Evolutionary conservation across 2,329 filamentous ascomycete species (phyloP).

Genomic region (Chaetoscypha palmicola): DNA sequence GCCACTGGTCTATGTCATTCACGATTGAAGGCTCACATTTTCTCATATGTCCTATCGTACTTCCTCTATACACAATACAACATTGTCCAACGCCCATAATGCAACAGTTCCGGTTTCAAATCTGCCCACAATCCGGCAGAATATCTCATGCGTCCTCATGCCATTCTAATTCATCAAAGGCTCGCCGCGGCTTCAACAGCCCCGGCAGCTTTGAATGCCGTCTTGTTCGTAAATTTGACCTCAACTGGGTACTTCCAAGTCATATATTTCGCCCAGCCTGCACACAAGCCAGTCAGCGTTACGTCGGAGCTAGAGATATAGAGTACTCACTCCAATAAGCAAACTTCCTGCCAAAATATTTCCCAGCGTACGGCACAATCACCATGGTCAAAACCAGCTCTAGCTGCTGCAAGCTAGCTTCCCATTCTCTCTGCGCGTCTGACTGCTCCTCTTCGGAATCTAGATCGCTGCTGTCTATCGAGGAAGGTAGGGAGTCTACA

Average conservation of each 20-base stretch:
- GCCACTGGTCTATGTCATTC: no score
- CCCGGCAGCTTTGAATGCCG: conserved; percentile 55
- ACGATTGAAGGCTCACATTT: no score
- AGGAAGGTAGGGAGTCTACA: conserved; percentile 58
- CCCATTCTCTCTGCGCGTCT: conserved; percentile 93
- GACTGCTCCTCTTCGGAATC: conserved; percentile 52
- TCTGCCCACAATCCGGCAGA: no score
- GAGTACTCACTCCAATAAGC: conserved; percentile 81
- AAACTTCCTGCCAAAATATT: conserved; percentile 90
- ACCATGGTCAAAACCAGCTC: conserved; percentile 93
- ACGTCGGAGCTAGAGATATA: not conserved
- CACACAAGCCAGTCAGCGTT: conserved; percentile 10
- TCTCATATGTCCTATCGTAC: no score
- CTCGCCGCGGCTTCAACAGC: conserved; percentile 49
- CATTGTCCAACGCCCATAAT: no score
- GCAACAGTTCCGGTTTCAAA: no score
- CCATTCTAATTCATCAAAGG: no score
- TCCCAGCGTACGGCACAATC: conserved; percentile 85
- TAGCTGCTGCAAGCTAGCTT: conserved; percentile 85
- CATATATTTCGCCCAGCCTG: conserved; percentile 92
- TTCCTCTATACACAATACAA: no score
- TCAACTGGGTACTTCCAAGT: conserved; percentile 86
- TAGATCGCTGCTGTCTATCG: conserved; percentile 43
- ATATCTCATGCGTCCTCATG: no score
- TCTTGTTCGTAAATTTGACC: conserved; percentile 57